Evolutionary conservation across 208 protist genomes (phyloP).

Genomic region (Crithidia brevicula): DNA sequence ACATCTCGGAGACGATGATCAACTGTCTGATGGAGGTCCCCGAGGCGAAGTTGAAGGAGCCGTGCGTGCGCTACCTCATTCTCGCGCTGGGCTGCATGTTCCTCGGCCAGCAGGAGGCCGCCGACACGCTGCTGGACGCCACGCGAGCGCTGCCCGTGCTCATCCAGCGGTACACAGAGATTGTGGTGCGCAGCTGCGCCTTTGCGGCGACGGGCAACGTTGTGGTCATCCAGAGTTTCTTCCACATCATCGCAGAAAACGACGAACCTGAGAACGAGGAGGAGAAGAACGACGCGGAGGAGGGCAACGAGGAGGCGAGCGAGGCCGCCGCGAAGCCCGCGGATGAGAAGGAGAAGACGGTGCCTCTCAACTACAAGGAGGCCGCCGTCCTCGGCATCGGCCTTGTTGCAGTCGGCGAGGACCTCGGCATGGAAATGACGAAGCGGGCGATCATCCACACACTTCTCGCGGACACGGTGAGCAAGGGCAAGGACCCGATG

Average conservation of each 20-base stretch:
- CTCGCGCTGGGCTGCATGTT: constrained; percentile 97
- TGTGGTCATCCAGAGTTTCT: constrained; percentile 97
- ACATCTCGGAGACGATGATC: constrained; percentile 95
- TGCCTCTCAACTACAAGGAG: constrained; percentile 87
- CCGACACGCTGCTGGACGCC: constrained; percentile 94
- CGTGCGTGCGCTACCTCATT: constrained; percentile 91
- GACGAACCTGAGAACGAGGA: constrained; percentile 54
- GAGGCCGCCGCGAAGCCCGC: constrained; percentile 15
- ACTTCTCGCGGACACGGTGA: constrained; percentile 90
- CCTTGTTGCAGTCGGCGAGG: constrained; percentile 98
- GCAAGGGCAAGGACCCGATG: constrained; percentile 73
- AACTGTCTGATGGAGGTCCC: constrained; percentile 92
- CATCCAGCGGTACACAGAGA: constrained; percentile 90
- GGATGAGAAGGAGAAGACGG: constrained; percentile 30
- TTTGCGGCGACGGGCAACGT: constrained; percentile 99
- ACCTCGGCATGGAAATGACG: constrained; percentile 98
- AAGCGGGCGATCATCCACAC: constrained; percentile 98
- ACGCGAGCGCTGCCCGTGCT: constrained; percentile 76
- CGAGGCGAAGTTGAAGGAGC: constrained; percentile 61
- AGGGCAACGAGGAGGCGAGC: constrained; percentile 14
- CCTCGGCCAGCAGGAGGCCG: constrained; percentile 93
- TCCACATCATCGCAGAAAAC: constrained; percentile 95
- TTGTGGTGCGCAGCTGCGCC: constrained; percentile 97
- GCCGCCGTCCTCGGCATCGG: constrained; percentile 98
- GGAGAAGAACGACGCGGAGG: constrained; percentile 40